Evolutionary conservation across 352 stramenopile genomes (phyloP), one percentile per base, ranked within the genome.

Genomic region (Phytopythium mirpurense): DNA sequence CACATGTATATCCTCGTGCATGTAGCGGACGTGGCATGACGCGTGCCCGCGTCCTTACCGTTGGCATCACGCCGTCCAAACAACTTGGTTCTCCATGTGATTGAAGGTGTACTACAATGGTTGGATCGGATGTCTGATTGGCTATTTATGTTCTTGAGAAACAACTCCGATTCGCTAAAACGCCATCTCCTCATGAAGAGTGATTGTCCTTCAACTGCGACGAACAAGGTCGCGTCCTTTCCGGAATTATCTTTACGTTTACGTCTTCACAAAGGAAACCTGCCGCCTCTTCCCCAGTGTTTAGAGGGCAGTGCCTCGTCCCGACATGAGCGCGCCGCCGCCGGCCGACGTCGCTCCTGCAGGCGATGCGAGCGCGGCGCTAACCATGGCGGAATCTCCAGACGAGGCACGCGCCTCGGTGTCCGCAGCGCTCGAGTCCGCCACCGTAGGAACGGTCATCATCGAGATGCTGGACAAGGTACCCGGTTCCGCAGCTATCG

Each of bases 181-280:
- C 26, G 11, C 1, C 0, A 2, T n/a, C 12, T 27, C 5, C 10
- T 5, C 16, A 42, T 14, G n/a, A n/a, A 15, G 32, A 54, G 19
- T 52, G 47, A 43, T 44, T 2, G 35, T 54, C 34, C 47, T 54
- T 54, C 47, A 54, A 54, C 47, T n/a, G 18, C 15, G 15, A 21
- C 9, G 8, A 16, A 41, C 36, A 16, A 18, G 9, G 42, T 23
- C 42, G 43, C 40, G 40, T n/a, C 40, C 21, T 37, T 50, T 54
- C 31, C 34, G 5, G 23, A 8, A 2, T 4, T 27, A 12, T 14
- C 23, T 6, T 27, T 19, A 10, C 1, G 14, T 12, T 48, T 32
- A 34, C 35, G 19, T 21, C 21, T 16, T 41, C 16, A 6, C 0
- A 9, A 21, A 9, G 35, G 16, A 23, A 11, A 41, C 34, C 15